Conservation (phyloP, 306 rosid species). For the Erythrophleum fordii region DNA sequence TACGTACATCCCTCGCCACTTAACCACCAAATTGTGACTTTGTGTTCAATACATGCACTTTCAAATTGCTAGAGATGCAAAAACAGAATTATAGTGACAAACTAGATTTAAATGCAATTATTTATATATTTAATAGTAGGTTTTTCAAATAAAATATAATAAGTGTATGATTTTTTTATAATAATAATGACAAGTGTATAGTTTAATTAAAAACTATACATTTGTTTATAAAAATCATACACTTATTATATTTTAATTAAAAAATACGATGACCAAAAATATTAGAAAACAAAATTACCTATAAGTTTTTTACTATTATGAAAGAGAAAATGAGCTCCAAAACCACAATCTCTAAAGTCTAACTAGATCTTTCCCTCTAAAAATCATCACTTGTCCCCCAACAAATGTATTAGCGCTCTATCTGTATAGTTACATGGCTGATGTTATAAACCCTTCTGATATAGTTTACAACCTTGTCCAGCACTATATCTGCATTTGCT, state of each 20-base stretch:
- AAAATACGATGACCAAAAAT: background rate
- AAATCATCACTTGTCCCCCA: constrained; percentile 25
- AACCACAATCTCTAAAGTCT: constrained; percentile 32
- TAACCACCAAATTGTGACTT: background rate
- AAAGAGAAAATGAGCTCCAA: constrained; percentile 30
- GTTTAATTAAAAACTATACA: no score
- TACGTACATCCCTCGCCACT: background rate
- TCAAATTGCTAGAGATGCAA: constrained; percentile 10
- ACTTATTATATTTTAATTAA: no score
- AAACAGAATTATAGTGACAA: background rate
- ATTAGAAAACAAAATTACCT: background rate
- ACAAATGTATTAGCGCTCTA: constrained; percentile 57
- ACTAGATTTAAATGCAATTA: no score
- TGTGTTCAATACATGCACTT: constrained; percentile 19
- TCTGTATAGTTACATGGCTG: constrained; percentile 77
- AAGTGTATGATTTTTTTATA: background rate
- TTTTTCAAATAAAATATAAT: background rate
- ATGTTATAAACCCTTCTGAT: constrained; percentile 78
- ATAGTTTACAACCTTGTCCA: constrained; percentile 67
- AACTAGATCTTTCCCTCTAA: constrained; percentile 14
- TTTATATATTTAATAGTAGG: no score
- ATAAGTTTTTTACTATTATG: background rate
- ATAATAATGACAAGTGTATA: no score
- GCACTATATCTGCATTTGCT: constrained; percentile 71
- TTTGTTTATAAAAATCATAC: no score